Conservation (phyloP, 495 filamentous ascomycete genomes). For the Ramalina intermedia region DNA sequence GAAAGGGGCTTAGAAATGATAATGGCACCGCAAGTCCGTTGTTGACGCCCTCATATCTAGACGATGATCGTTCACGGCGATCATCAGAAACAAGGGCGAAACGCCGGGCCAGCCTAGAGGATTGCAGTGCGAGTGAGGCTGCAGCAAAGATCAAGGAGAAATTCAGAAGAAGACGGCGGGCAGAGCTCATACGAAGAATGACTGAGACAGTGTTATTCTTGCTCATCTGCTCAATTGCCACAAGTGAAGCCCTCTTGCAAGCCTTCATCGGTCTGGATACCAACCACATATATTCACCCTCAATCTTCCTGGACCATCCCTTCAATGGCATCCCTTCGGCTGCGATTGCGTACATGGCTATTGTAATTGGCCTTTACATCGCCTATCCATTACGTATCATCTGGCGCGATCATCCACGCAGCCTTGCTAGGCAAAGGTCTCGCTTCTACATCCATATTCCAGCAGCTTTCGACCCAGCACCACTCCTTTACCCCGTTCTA, state of each 20-base stretch:
- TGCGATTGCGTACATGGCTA: conserved; percentile 16
- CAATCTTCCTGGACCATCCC: too few species aligned
- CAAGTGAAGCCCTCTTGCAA: background rate
- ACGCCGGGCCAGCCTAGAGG: conserved; percentile 6
- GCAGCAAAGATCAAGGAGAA: conserved; percentile 18
- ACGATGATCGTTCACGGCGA: conserved; percentile 31
- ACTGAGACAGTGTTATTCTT: conserved; percentile 30
- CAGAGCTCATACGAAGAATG: conserved; percentile 31
- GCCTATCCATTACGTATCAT: conserved; percentile 31
- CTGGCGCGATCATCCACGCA: conserved; percentile 3
- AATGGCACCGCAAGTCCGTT: conserved; percentile 32
- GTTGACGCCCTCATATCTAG: conserved; percentile 42
- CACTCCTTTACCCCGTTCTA: conserved; percentile 69
- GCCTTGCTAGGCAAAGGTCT: background rate
- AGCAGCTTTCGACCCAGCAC: conserved; percentile 73
- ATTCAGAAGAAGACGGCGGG: conserved; percentile 22
- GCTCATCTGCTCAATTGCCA: conserved; percentile 7
- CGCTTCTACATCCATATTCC: conserved; percentile 38
- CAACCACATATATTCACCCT: too few species aligned
- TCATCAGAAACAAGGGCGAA: conserved; percentile 8
- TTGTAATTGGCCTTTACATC: conserved; percentile 30
- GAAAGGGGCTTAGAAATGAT: conserved; percentile 51
- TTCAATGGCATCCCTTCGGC: background rate
- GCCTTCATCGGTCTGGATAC: too few species aligned
- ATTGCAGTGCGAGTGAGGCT: conserved; percentile 9